These are phyloP conservation scores for Russula sp. DNA, from an alignment of 768 basidiomycete species.

Conservation along the genomic window DNA sequence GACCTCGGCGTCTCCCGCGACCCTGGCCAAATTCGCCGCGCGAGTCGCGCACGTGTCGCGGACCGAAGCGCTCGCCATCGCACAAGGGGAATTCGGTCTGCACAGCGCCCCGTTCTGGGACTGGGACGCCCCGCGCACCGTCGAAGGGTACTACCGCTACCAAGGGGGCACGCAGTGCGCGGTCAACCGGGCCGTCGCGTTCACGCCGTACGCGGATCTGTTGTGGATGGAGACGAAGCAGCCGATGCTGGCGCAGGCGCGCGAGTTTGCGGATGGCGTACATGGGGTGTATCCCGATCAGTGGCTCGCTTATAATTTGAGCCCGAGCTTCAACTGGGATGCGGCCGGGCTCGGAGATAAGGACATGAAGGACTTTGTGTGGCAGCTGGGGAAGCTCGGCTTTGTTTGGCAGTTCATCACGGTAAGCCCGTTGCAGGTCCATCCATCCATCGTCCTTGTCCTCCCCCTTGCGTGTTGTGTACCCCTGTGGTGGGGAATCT, in stretches of 20 bases:
- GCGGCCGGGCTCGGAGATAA: conserved; percentile 80
- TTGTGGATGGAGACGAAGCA: conserved; percentile 97
- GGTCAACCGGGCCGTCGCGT: conserved; percentile 84
- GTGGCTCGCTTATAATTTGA: conserved; percentile 95
- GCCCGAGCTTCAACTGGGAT: conserved; percentile 91
- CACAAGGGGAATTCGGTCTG: conserved; percentile 72
- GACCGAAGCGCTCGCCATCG: conserved; percentile 61
- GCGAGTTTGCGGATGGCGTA: conserved; percentile 87
- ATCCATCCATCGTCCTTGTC: neutral
- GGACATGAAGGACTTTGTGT: conserved; percentile 85
- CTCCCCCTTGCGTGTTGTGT: no score
- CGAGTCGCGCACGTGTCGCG: conserved; percentile 65
- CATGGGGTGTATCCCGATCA: conserved; percentile 76
- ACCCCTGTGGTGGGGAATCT: neutral
- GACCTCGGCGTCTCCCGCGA: conserved; percentile 38
- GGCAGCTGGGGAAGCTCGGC: conserved; percentile 91
- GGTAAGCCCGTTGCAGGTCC: conserved; percentile 37
- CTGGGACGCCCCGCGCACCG: conserved; percentile 90
- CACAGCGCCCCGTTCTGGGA: conserved; percentile 78
- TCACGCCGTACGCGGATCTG: conserved; percentile 88
- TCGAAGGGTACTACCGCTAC: conserved; percentile 96
- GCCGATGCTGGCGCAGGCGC: conserved; percentile 86
- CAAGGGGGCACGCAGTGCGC: conserved; percentile 95
- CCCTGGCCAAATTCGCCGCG: conserved; percentile 53
- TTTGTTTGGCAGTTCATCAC: conserved; percentile 99